Evolutionary conservation across 176 grass and related monocot genomes (phyloP).

Genomic region (Hyparrhenia diplandra): DNA sequence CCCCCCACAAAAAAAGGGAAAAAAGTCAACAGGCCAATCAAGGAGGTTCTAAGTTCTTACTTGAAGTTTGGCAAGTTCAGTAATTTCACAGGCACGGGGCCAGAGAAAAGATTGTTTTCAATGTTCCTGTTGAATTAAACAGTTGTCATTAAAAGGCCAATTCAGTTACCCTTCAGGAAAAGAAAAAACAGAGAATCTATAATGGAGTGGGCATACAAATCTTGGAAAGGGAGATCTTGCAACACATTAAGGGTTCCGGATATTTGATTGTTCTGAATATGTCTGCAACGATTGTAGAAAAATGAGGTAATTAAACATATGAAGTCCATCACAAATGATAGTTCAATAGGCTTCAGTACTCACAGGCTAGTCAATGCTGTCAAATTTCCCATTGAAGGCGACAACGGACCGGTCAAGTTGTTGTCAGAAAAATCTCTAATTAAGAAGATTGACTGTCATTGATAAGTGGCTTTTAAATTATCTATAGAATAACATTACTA

Average conservation of each 20-base stretch:
- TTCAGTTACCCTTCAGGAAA: background rate
- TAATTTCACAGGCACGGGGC: slow-evolving; percentile 81
- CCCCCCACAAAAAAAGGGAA: background rate
- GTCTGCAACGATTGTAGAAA: slow-evolving; percentile 37
- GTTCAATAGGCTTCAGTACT: slow-evolving; percentile 32
- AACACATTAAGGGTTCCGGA: slow-evolving; percentile 75
- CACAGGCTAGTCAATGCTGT: slow-evolving; percentile 83
- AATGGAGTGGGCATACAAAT: slow-evolving; percentile 59
- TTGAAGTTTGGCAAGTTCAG: slow-evolving; percentile 75
- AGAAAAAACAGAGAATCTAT: slow-evolving; percentile 15
- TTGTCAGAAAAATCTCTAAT: slow-evolving; percentile 90
- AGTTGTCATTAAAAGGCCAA: slow-evolving; percentile 8
- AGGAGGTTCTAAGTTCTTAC: slow-evolving; percentile 50
- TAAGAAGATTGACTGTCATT: slow-evolving; percentile 29
- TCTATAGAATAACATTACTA: background rate
- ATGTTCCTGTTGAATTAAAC: slow-evolving; percentile 67
- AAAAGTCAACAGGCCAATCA: background rate
- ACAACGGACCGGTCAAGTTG: slow-evolving; percentile 75
- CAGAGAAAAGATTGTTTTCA: slow-evolving; percentile 97
- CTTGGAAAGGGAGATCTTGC: slow-evolving; percentile 84
- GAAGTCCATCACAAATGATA: background rate
- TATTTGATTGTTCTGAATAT: slow-evolving; percentile 90
- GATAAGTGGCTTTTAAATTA: slow-evolving; percentile 15
- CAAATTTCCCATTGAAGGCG: slow-evolving; percentile 77
- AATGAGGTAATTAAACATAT: slow-evolving; percentile 15